phyloP scores from a whole-genome alignment of 78 protist species.

The Dictyostelium intermedium region DNA sequence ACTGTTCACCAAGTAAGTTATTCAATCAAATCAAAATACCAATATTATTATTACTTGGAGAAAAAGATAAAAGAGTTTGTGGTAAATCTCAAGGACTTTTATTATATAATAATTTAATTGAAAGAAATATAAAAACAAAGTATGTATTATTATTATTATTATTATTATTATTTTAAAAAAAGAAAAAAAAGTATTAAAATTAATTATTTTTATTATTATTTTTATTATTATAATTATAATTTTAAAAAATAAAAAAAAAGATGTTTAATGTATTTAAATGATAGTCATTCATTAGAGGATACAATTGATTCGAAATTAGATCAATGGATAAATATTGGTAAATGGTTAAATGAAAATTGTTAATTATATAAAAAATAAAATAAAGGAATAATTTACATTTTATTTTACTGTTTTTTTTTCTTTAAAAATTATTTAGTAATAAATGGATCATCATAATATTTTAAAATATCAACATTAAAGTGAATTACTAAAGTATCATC shows the following conservation, averaged over 20 bases:
- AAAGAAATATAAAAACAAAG: slow-evolving; percentile 30
- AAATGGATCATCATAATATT: background rate
- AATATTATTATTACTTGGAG: slow-evolving; percentile 18
- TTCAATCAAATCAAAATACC: slow-evolving; percentile 29
- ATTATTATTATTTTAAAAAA: background rate
- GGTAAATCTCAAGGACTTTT: slow-evolving; percentile 40
- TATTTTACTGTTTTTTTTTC: background rate
- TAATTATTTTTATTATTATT: background rate
- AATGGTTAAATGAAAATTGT: slow-evolving; percentile 44
- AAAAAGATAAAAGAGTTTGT: slow-evolving; percentile 30
- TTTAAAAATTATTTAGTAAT: background rate
- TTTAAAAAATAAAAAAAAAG: background rate
- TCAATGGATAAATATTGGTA: slow-evolving; percentile 57
- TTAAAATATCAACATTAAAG: background rate
- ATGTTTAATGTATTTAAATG: slow-evolving; percentile 34
- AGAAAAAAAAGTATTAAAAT: too few relatives aligned
- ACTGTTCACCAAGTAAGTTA: slow-evolving; percentile 38
- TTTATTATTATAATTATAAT: too few relatives aligned
- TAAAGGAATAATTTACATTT: background rate
- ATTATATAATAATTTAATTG: slow-evolving; percentile 2
- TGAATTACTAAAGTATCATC: background rate
- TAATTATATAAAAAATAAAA: background rate
- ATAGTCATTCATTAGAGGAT: slow-evolving; percentile 18
- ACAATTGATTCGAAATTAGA: slow-evolving; percentile 56
- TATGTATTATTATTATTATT: background rate